Base-by-base conservation (phyloP, 1,139 yeast genomes). In the Candida tetrigidarum region DNA sequence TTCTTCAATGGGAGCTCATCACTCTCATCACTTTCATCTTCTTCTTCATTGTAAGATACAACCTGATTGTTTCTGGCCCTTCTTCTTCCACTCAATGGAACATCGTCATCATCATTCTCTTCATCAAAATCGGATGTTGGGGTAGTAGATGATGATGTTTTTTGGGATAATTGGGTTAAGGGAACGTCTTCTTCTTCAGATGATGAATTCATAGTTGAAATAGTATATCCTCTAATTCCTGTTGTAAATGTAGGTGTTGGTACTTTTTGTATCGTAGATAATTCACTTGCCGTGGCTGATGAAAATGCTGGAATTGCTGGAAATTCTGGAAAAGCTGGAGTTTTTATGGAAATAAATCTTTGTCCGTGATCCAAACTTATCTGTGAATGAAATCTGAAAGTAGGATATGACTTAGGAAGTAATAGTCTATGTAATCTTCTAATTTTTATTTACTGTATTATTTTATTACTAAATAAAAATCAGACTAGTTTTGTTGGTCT, bases 101-200 rank as follows among this genome's bases (percentile, higher is more conserved):
- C 16, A 33, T 52, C 50, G 20, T 51, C 52, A 2, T 48, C 52
- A 2, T 48, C 45, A n/a, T 48, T 46, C 10, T 48, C 50, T 10
- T 49, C 49, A 10, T 45, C 49, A 12, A 45, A 36, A 22, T 45
- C 50, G 11, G 43, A 48, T 18, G 43, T 44, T 25, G 47, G 46
- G 4, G 46, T 39, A 3, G 46, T 42, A 5, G 48, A 46, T 6
- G 40, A 20, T 6, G 45, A 42, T 5, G 40, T 26, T 37, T 36
- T 36, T 14, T 37, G 42, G 11, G 45, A 42, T 18, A 50, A 38
- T 25, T 39, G 39, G 4, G 54, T 48, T 22, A 51, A 45, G 9
- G 46, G 49, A 12, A 51, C n/a, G n/a, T n/a, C 39, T 34, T 51
- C 54, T 25, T 51, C 55, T 7, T 52, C 56, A 2, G 45, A 41